A percentile compares a stretch with the other conserved stretches of the same genome.
Conservation (phyloP, 2,329 filamentous ascomycete genomes). For the Paracamarosporium sp. region DNA sequence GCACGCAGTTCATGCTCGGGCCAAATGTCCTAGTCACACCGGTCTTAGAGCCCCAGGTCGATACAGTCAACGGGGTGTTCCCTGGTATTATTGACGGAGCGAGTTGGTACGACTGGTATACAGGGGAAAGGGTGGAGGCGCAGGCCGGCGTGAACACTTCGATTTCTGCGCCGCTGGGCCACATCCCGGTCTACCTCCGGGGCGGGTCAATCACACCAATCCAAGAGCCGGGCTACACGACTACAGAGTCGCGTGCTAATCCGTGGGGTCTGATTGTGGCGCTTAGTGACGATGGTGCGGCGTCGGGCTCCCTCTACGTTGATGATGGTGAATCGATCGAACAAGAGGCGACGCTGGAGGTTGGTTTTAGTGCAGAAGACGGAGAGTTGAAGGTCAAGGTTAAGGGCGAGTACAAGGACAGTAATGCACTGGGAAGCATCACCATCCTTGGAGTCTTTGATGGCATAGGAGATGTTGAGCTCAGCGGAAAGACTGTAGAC, state of each 20-base stretch:
- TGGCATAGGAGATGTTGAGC: slow-evolving; percentile 44
- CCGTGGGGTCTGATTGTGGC: slow-evolving; percentile 73
- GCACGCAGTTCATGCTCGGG: slow-evolving; percentile 76
- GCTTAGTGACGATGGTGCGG: slow-evolving; percentile 61
- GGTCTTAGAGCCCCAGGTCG: slow-evolving; percentile 68
- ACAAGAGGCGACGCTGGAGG: slow-evolving; percentile 62
- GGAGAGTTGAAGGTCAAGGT: slow-evolving; percentile 57
- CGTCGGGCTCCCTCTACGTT: slow-evolving; percentile 70
- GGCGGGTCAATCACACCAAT: slow-evolving; percentile 72
- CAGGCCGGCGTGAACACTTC: slow-evolving; percentile 64
- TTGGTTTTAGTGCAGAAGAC: slow-evolving; percentile 57
- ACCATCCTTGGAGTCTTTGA: slow-evolving; percentile 65
- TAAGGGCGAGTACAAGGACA: slow-evolving; percentile 62
- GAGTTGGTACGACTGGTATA: slow-evolving; percentile 83
- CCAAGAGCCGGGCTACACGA: slow-evolving; percentile 73
- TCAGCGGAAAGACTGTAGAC: slow-evolving; percentile 59
- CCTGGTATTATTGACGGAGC: slow-evolving; percentile 67
- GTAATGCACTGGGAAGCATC: slow-evolving; percentile 66
- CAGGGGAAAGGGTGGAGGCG: slow-evolving; percentile 62
- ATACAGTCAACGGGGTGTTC: slow-evolving; percentile 71
- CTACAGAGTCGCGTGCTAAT: slow-evolving; percentile 65
- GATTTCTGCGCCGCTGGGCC: slow-evolving; percentile 66
- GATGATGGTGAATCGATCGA: slow-evolving; percentile 75
- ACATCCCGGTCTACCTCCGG: slow-evolving; percentile 75
- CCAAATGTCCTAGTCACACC: slow-evolving; percentile 70